Base-by-base conservation (phyloP, 2,329 filamentous ascomycete species). In the Xylaria multiplex region DNA sequence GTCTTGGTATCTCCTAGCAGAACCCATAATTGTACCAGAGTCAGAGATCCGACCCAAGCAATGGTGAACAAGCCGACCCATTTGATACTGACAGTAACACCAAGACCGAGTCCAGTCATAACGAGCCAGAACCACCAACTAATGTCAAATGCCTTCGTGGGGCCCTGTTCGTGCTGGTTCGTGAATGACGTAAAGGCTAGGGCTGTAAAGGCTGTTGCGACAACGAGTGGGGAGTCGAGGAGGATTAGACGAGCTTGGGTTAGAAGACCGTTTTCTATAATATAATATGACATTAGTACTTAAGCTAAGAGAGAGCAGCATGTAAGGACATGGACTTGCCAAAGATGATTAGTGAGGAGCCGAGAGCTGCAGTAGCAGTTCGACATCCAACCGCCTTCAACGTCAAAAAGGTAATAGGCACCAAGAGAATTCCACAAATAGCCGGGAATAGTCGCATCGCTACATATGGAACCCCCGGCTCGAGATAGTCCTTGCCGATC, bases 31-130 rank as follows among this genome's bases (percentile, higher is more conserved):
- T 99, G 96, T 52, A 99, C 79, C 50, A 95, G 80, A 43, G 96
- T 99, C 81, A 99, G 87, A 79, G 86, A 88, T 69, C 96, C 96
- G 72, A 99, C 93, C 96, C 96, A 99, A 55, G 95, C 96, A 79
- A 97, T 97, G 69, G 96, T 99, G 84, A 99, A 98, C 59, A 99
- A 85, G 57, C 96, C 96, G 76, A 99, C 96, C 96, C 96, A 99
- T 84, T 99, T 99, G 76, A 98, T 94, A 82, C 95, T 98, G 68
- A 90, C 88, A 7, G 96, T 98, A 57, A 95, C 90, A 69, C 96
- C 96, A 57, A 99, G 85, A 43, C 91, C 92, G 49, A 99, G 82
- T 73, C 96, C 96, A 50, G 92, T 96, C 77, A 93, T 89, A 64
- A 86, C 85, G 61, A 99, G 86, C 95, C 96, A 99, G 82, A 98